Base-by-base conservation (phyloP, 2,329 filamentous ascomycete genomes). In the Neofusicoccum umdonicola region DNA sequence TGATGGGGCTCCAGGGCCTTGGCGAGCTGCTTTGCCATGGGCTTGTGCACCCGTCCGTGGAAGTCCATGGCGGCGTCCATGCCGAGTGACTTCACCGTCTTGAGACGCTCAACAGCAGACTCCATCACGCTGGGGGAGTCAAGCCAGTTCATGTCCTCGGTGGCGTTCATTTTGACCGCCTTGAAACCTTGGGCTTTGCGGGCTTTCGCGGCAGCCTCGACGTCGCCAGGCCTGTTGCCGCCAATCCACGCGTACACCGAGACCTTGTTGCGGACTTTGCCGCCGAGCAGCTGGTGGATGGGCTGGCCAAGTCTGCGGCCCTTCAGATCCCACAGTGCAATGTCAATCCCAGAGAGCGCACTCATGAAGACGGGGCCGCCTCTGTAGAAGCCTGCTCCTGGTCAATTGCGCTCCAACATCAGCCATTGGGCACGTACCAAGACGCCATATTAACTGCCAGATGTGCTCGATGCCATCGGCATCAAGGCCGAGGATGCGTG, bases 311-410 rank as follows among this genome's bases (percentile, higher is more conserved):
- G 77, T 67, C 82, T 84, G 52, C 86, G 79, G 15, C 85, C 84
- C 79, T 93, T 92, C 19, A 93, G 79, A 76, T 93, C 90, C 90
- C 90, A 93, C 0, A 93, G 78, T 0, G 90, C 90, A 73, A 93
- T 93, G 71, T 93, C 90, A 60, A 93, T 86, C 2, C 91, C 91
- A 0, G 89, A 86, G 15, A 93, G 77, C 0, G 90, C 91, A 68
- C 87, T 90, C 90, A 93, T 93, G 68, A 93, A 88, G 9, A 93
- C 90, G 0, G 90, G 89, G 0, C 90, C 91, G 2, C 90, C 90
- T 34, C 91, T 83, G 75, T 93, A 93, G 75, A 93, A 94, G 0
- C 86, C 86, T 47, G 72, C 5, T 31, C 31, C 6, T 8, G 12
- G 42, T 57, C 35, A 57, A 41, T 39, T 48, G 19, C n/a, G 42